phyloP scores from a whole-genome alignment of 306 rosid species.

The Citrullus colocynthis region DNA sequence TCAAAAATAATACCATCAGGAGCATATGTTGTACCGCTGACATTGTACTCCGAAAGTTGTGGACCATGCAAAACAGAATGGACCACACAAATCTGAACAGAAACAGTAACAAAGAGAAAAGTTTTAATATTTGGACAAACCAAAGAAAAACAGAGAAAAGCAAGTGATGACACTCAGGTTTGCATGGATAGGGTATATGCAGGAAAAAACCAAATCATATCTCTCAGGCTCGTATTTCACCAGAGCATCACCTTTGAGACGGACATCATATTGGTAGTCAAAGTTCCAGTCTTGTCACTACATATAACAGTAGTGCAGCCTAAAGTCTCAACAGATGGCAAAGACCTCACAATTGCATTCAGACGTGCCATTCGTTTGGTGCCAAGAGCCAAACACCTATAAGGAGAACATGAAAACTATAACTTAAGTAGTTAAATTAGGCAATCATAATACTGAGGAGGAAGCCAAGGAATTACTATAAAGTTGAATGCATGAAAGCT shows the following conservation, averaged over 20 bases:
- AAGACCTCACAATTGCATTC: conserved; percentile 89
- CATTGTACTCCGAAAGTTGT: conserved; percentile 54
- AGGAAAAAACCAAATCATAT: neutral
- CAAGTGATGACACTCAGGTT: neutral
- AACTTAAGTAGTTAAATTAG: neutral
- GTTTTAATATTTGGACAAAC: neutral
- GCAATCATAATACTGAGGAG: neutral
- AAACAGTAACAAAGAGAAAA: neutral
- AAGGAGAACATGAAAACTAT: neutral
- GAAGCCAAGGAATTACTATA: neutral
- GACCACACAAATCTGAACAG: conserved; percentile 66
- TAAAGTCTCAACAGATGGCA: conserved; percentile 93
- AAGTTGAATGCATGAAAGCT: neutral
- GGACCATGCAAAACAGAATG: conserved; percentile 55
- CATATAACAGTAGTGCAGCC: conserved; percentile 99
- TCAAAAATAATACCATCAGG: conserved; percentile 78
- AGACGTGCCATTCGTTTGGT: conserved; percentile 94
- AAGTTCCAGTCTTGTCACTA: conserved; percentile 96
- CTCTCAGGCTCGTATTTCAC: neutral
- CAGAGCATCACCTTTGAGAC: conserved; percentile 56
- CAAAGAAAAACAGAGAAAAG: neutral
- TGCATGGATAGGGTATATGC: neutral
- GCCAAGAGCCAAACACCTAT: conserved; percentile 96
- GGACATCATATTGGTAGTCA: conserved; percentile 98
- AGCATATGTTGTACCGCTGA: conserved; percentile 85